phyloP scores from a whole-genome alignment of 2,329 filamentous ascomycete genomes.

The Fusarium penzigii region DNA sequence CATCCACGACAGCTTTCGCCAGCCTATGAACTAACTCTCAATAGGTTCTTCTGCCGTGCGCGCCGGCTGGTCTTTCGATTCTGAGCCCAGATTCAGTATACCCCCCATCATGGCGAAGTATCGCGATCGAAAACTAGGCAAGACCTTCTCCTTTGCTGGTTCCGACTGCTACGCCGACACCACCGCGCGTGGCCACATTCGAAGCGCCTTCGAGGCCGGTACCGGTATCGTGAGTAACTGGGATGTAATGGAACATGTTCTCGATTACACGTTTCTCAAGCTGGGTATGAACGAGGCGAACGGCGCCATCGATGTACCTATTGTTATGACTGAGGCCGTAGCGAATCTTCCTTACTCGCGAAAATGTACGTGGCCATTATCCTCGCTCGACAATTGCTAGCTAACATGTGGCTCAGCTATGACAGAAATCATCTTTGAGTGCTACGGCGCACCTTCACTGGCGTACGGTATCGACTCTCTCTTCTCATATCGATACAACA shows the following conservation, averaged over 20 bases:
- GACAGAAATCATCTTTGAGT: conserved; percentile 97
- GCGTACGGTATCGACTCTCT: conserved; percentile 95
- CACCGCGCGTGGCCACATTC: conserved; percentile 85
- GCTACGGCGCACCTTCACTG: conserved; percentile 85
- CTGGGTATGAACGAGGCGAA: conserved; percentile 78
- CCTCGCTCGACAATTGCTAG: background rate
- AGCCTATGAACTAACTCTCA: conserved; percentile 19
- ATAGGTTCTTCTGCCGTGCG: conserved; percentile 84
- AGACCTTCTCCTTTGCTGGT: conserved; percentile 90
- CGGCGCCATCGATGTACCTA: conserved; percentile 77
- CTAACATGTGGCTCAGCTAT: conserved; percentile 63
- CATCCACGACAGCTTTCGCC: conserved; percentile 9
- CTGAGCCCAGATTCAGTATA: conserved; percentile 74
- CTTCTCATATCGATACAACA: conserved; percentile 93
- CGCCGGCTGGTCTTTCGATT: conserved; percentile 94
- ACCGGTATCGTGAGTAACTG: conserved; percentile 94
- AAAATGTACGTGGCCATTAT: conserved; percentile 63
- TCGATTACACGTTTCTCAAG: conserved; percentile 95
- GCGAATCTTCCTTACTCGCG: conserved; percentile 88
- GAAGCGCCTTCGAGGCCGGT: conserved; percentile 87
- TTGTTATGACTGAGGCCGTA: conserved; percentile 94
- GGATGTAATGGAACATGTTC: conserved; percentile 93
- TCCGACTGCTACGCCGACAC: conserved; percentile 94
- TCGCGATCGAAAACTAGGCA: conserved; percentile 88
- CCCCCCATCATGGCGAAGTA: conserved; percentile 94